Percentiles rank a stretch among this genome's conserved stretches.
Evolutionary conservation across 2,329 filamentous ascomycete species (phyloP).

Genomic region (Diaporthe ampelina): DNA sequence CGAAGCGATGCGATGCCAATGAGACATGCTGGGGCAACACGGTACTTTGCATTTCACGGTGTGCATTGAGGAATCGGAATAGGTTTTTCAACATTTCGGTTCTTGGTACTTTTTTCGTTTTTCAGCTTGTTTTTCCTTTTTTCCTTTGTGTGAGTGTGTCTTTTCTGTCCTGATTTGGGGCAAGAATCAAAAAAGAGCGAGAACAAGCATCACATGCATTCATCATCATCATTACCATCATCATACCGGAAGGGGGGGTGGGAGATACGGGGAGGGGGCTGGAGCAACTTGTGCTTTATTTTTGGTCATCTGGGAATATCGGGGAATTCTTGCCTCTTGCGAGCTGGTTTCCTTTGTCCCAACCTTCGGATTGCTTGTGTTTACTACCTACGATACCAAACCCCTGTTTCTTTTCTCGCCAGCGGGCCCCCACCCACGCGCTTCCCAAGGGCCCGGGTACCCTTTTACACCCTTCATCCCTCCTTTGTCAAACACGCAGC

Average conservation of each 20-base stretch:
- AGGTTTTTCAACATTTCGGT: conserved; percentile 32
- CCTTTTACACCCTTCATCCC: neutral
- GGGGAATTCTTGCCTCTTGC: neutral
- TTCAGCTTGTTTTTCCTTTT: conserved; percentile 26
- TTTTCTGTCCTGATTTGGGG: conserved; percentile 42
- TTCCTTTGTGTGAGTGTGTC: conserved; percentile 43
- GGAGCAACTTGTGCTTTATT: conserved; percentile 29
- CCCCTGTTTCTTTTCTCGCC: conserved; percentile 19
- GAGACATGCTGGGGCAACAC: conserved; percentile 24
- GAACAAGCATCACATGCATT: conserved; percentile 33
- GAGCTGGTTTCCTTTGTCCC: conserved; percentile 24
- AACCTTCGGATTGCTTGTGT: conserved; percentile 33
- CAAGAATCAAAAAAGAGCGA: conserved; percentile 31
- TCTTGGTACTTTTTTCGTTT: conserved; percentile 42
- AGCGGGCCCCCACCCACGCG: conserved; percentile 20
- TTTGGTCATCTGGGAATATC: conserved; percentile 23
- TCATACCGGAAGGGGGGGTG: conserved; percentile 6
- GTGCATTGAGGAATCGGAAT: conserved; percentile 40
- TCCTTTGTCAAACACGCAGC: conserved; percentile 24
- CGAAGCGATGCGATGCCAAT: conserved; percentile 35
- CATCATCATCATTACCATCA: conserved; percentile 23
- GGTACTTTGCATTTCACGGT: conserved; percentile 34
- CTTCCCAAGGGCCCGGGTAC: conserved; percentile 13
- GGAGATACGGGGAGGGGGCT: neutral
- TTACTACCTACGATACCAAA: conserved; percentile 35